Evolutionary conservation across 2,329 filamentous ascomycete species (phyloP), one percentile per base, ranked within the genome.

Genomic region (Aspergillus piperis): DNA sequence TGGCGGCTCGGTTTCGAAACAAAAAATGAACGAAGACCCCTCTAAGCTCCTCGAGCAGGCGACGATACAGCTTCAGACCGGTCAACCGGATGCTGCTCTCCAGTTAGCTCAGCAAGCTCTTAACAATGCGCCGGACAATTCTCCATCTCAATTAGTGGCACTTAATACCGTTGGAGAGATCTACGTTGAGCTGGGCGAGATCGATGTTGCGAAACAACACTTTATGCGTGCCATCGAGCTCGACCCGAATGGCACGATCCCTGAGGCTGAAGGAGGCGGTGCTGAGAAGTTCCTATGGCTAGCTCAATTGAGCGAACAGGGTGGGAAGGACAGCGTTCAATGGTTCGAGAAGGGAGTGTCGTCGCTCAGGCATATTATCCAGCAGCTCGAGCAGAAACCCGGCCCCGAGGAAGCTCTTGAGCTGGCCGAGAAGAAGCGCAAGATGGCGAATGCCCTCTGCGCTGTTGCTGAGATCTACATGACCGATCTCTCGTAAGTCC

Each of bases 381-480:
- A 87, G 68, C 78, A 78, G 13, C 76, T 94, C 19, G 84, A 87
- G 64, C 83, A 81, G 59, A 79, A 77, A 32, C 64, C 76, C 61
- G 70, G 75, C 64, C 59, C 75, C 15, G 62, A 77, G 64, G 68
- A 77, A 41, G 65, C 72, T 23, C 62, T 79, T 23, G 70, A 81
- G 38, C 55, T 87, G 42, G 84, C 88, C 27, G 90, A 92, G 76
- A 91, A 91, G 81, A 89, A 89, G 74, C 82, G 83, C 66, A 95
- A 95, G 77, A 83, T 98, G 38, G 91, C 92, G 2, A 92, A 92
- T 68, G 91, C 93, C n/a, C 84, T 99, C 38, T 99, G 96, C 77
- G 92, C 91, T 27, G 91, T 98, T 62, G 88, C 91, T 6, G 95
- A 99, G 80, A 92, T 99, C 53, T 99, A 97, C 82, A 99, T 99